phyloP scores from a whole-genome alignment of 2,329 filamentous ascomycete genomes.

The Bipolaris zeicola region DNA sequence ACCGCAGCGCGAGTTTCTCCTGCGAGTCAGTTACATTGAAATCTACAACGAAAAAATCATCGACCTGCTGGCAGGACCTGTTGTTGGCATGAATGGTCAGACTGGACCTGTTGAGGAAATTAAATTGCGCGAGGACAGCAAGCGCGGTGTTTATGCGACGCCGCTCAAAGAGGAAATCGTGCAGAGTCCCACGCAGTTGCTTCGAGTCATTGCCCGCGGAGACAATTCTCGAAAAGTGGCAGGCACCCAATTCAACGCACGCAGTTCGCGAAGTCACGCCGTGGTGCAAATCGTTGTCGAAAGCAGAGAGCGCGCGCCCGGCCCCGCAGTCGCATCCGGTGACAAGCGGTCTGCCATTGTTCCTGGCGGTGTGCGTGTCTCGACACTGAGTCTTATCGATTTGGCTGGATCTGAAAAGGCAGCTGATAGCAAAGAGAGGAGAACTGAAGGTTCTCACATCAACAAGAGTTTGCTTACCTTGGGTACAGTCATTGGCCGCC shows the following conservation, averaged over 20 bases:
- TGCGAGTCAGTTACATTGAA: slow-evolving; percentile 96
- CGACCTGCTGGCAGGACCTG: slow-evolving; percentile 81
- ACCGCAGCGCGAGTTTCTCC: slow-evolving; percentile 87
- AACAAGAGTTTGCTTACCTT: slow-evolving; percentile 97
- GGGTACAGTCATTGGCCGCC: slow-evolving; percentile 89
- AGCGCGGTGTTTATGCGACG: slow-evolving; percentile 93
- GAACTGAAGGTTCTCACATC: slow-evolving; percentile 95
- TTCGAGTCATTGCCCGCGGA: slow-evolving; percentile 92
- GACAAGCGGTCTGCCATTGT: slow-evolving; percentile 49
- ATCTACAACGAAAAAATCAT: slow-evolving; percentile 99
- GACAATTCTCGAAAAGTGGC: slow-evolving; percentile 88
- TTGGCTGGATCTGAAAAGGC: slow-evolving; percentile 95
- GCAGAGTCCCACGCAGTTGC: slow-evolving; percentile 91
- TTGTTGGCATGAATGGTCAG: slow-evolving; percentile 58
- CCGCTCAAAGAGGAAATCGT: slow-evolving; percentile 98
- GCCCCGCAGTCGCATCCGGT: slow-evolving; percentile 44
- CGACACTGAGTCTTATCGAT: slow-evolving; percentile 93
- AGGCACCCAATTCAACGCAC: slow-evolving; percentile 95
- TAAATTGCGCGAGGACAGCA: slow-evolving; percentile 94
- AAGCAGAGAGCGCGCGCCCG: slow-evolving; percentile 82
- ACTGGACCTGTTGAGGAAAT: slow-evolving; percentile 79
- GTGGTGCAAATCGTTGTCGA: slow-evolving; percentile 99
- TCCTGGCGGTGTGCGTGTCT: slow-evolving; percentile 92
- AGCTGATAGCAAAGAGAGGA: slow-evolving; percentile 90
- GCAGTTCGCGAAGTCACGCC: slow-evolving; percentile 96